Base-by-base conservation (phyloP, 345 rosid genomes). In the Eucalyptus paniculata region DNA sequence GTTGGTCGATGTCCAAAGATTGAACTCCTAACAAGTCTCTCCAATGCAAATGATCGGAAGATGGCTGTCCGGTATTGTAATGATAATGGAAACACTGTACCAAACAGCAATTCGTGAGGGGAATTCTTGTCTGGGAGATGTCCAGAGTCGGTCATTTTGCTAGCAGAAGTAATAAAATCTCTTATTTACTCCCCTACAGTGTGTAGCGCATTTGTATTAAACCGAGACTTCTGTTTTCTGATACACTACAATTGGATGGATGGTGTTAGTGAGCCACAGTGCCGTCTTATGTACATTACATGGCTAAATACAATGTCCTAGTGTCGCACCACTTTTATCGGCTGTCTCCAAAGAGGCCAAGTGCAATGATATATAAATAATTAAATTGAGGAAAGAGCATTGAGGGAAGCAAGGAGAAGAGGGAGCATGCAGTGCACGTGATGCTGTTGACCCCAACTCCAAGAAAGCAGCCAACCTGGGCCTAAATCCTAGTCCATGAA, bases 1-100 rank as follows among this genome's bases (percentile, higher is more conserved):
- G 94, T 92, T 96, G 90, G 96, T 97, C 50, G 98, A 97, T 89
- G 13, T 94, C 37, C 94, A 94, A 87, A 94, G 98, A 88, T 83
- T 93, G 87, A 89, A 92, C 32, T 42, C 77, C 6, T 62, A 65
- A 54, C 42, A 26, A 50, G 86, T 21, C 44, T 6, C 47, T 77
- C 85, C 85, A 40, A 12, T 77, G 1, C 83, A 40, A 23, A 40
- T 40, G 85, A 37, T 77, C 47, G 16, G 8, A 77, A 77, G 14
- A 40, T 77, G 85, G 85, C 30, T 4, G 9, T 77, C 47, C 17
- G 28, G 85, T 77, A 6, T 40, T 40, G 85, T 77, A 37, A 77
- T 40, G 28, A 47, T 77, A 21, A 40, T 40, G 4, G 17, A 77
- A 77, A 40, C 47, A 40, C 28, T 23, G 47, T 12, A 77, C 85